These are phyloP conservation scores for Yamadazyma laniorum DNA, from an alignment of 805 yeast genomes.

Conservation along the genomic window DNA sequence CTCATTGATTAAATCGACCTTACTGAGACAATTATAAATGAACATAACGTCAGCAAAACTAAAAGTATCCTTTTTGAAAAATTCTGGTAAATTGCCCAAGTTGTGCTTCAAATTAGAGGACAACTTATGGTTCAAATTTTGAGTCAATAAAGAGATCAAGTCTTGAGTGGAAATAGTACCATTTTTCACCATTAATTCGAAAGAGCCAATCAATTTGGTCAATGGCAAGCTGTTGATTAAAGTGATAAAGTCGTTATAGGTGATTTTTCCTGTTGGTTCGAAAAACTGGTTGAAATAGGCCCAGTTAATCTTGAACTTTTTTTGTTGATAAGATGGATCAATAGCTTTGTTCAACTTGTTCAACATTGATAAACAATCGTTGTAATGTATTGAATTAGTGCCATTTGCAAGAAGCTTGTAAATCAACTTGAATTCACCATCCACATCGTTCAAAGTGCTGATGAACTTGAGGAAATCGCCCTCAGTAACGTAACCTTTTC, in stretches of 20 bases:
- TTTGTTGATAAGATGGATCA: conserved; percentile 41
- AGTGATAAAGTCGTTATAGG: conserved; percentile 38
- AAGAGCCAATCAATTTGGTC: conserved; percentile 44
- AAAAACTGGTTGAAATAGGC: conserved; percentile 39
- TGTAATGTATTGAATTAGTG: conserved; percentile 20
- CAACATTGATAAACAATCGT: conserved; percentile 34
- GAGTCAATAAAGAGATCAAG: conserved; percentile 30
- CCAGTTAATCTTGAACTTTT: conserved; percentile 43
- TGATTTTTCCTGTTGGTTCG: conserved; percentile 38
- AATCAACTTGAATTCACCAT: conserved; percentile 31
- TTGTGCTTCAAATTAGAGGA: conserved; percentile 36
- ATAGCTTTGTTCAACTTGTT: conserved; percentile 39
- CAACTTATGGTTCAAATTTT: conserved; percentile 42
- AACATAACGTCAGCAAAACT: conserved; percentile 40
- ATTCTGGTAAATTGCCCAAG: conserved; percentile 34
- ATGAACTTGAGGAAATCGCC: conserved; percentile 77
- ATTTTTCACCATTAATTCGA: conserved; percentile 34
- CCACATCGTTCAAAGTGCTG: conserved; percentile 37
- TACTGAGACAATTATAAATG: conserved; percentile 39
- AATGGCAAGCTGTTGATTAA: conserved; percentile 44
- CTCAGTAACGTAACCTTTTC: conserved; percentile 64
- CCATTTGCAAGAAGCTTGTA: conserved; percentile 22
- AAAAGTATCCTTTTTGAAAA: conserved; percentile 30
- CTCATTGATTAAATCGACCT: conserved; percentile 44
- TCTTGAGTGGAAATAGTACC: conserved; percentile 31